These are phyloP conservation scores for Fusarium sp. DNA, from an alignment of 2,329 filamentous ascomycete species.

Conservation along the genomic window DNA sequence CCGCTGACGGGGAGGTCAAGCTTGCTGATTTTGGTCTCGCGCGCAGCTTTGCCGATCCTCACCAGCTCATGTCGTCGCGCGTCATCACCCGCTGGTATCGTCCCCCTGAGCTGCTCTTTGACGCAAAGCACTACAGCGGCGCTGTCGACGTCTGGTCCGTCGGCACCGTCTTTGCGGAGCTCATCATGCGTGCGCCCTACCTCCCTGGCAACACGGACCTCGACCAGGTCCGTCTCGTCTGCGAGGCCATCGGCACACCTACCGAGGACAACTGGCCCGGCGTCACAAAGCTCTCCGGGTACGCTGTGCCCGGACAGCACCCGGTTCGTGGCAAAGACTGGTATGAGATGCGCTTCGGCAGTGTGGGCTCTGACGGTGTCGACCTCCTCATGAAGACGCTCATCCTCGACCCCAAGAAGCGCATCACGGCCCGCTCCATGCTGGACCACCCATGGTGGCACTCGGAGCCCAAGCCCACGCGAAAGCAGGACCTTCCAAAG, in stretches of 20 bases:
- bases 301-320: constrained; percentile 76
- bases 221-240: constrained; percentile 87
- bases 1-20: constrained; percentile 92
- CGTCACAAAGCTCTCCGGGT: constrained; percentile 82
- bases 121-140: constrained; percentile 88
- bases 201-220: constrained; percentile 87
- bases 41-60: constrained; percentile 88
- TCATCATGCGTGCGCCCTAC: constrained; percentile 85
- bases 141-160: constrained; percentile 96
- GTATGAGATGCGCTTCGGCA: constrained; percentile 82
- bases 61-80: constrained; percentile 88
- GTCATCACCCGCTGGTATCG: constrained; percentile 98
- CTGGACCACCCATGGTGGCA: constrained; percentile 90
- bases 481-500: constrained; percentile 82
- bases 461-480: constrained; percentile 83
- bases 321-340: constrained; percentile 75
- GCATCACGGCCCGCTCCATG: constrained; percentile 81
- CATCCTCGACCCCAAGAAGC: constrained; percentile 85
- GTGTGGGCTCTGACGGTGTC: constrained; percentile 83
- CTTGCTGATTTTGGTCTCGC: constrained; percentile 98
- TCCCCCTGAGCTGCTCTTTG: constrained; percentile 92
- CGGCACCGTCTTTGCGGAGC: constrained; percentile 91
- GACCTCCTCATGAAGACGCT: constrained; percentile 90
- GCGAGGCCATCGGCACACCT: constrained; percentile 87
- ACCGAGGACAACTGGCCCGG: constrained; percentile 97